Conservation (phyloP, 73 alveolate species). For the Symbiodinium natans region DNA sequence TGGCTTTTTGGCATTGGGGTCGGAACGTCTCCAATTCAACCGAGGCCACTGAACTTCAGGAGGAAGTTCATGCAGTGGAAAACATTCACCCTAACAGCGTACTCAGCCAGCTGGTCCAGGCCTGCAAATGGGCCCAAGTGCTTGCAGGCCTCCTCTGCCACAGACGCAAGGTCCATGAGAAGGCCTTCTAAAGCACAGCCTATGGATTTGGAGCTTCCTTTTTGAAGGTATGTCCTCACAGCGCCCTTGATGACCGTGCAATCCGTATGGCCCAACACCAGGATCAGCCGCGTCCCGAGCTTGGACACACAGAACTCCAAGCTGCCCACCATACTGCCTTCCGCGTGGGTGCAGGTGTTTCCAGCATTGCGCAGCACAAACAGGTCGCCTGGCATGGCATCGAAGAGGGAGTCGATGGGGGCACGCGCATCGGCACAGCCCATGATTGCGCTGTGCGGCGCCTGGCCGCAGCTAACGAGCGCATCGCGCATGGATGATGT, state of each 20-base stretch:
- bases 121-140: constrained; percentile 11
- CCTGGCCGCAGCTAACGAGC: constrained; percentile 66
- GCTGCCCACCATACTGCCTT: constrained; percentile 58
- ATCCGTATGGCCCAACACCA: constrained; percentile 83
- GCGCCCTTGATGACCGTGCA: constrained; percentile 59
- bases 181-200: constrained; percentile 73
- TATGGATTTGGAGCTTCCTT: not conserved
- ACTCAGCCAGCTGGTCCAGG: not conserved
- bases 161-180: constrained; percentile 32
- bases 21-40: not conserved
- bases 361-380: constrained; percentile 81
- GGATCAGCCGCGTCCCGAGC: constrained; percentile 45
- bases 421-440: constrained; percentile 77
- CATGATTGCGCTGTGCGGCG: constrained; percentile 31
- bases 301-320: constrained; percentile 43
- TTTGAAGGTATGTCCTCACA: constrained; percentile 15
- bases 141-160: constrained; percentile 39
- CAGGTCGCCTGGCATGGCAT: constrained; percentile 66
- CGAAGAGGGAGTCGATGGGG: constrained; percentile 48
- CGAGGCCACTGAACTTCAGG: constrained; percentile 20
- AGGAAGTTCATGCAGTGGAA: constrained; percentile 41
- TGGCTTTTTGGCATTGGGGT: not conserved
- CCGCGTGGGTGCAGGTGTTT: constrained; percentile 81
- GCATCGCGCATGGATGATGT: not conserved
- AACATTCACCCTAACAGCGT: constrained; percentile 35